Evolutionary conservation across 371 early-diverging fungal species (phyloP).

Genomic region (Mortierella sp.): DNA sequence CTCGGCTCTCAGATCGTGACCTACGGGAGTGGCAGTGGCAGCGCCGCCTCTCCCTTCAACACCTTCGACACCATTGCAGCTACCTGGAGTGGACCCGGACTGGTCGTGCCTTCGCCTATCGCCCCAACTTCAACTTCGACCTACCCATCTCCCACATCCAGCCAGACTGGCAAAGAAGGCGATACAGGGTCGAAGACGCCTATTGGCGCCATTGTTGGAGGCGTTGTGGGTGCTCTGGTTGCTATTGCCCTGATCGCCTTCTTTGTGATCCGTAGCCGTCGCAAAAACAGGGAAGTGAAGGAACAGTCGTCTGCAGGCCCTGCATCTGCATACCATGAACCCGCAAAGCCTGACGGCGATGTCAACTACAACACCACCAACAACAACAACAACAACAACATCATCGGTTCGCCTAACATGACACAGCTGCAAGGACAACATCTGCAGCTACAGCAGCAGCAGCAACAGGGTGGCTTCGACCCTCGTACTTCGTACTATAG

Average conservation of each 20-base stretch:
- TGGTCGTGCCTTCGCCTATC: slow-evolving; percentile 19
- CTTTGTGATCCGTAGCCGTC: slow-evolving; percentile 37
- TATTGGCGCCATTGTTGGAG: slow-evolving; percentile 47
- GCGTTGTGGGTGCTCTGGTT: slow-evolving; percentile 44
- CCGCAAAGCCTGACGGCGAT: not conserved
- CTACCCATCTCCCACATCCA: not conserved
- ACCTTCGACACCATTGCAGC: slow-evolving; percentile 28
- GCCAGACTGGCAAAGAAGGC: not conserved
- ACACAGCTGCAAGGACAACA: slow-evolving; percentile 3
- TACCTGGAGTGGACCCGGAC: slow-evolving; percentile 39
- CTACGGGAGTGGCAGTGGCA: slow-evolving; percentile 22
- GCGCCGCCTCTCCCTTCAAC: slow-evolving; percentile 23
- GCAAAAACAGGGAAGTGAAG: slow-evolving; percentile 1
- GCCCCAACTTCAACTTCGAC: not conserved
- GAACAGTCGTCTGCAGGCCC: not conserved
- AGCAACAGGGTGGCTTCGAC: not conserved
- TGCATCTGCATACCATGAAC: not conserved
- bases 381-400: not conserved
- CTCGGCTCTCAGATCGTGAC: slow-evolving; percentile 20
- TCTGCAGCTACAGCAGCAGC: not conserved
- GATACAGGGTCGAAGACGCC: slow-evolving; percentile 7
- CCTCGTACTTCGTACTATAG: slow-evolving; percentile 2
- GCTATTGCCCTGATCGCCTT: slow-evolving; percentile 37
- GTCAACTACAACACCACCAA: not conserved
- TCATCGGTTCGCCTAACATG: too few species aligned